phyloP scores from a whole-genome alignment of 371 early-diverging fungal genomes.

The Syncephalastrum contaminatum region DNA sequence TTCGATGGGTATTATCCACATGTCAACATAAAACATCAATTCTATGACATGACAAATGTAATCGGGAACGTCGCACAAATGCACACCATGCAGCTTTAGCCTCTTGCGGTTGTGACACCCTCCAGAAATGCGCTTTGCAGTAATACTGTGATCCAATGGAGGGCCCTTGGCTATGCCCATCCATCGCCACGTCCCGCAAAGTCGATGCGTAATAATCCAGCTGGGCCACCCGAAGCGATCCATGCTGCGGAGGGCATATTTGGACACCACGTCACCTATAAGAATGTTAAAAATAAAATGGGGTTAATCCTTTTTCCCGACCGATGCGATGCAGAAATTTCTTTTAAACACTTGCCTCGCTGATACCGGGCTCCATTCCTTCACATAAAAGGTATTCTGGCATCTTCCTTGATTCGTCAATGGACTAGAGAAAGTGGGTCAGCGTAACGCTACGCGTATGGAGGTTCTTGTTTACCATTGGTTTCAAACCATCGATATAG shows the following conservation, averaged over 20 bases:
- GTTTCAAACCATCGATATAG: conserved; percentile 17
- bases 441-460: background rate
- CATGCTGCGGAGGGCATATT: conserved; percentile 11
- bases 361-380: background rate
- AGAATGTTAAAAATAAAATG: background rate
- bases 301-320: background rate
- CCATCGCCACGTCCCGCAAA: conserved; percentile 17
- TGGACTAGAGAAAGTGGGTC: background rate
- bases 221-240: conserved; percentile 16
- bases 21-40: no score
- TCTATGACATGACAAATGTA: no score
- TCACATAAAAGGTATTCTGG: background rate
- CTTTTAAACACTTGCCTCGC: background rate
- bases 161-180: conserved; percentile 10
- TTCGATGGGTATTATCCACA: no score
- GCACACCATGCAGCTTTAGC: no score
- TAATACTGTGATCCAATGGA: no score
- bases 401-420: conserved; percentile 5
- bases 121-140: no score
- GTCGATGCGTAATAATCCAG: conserved; percentile 21
- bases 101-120: no score
- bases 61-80: no score
- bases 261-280: conserved; percentile 18
- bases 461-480: conserved; percentile 9
- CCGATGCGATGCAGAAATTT: background rate